Conservation (phyloP, 495 filamentous ascomycete species). For the Lasiosphaeris hirsuta region DNA sequence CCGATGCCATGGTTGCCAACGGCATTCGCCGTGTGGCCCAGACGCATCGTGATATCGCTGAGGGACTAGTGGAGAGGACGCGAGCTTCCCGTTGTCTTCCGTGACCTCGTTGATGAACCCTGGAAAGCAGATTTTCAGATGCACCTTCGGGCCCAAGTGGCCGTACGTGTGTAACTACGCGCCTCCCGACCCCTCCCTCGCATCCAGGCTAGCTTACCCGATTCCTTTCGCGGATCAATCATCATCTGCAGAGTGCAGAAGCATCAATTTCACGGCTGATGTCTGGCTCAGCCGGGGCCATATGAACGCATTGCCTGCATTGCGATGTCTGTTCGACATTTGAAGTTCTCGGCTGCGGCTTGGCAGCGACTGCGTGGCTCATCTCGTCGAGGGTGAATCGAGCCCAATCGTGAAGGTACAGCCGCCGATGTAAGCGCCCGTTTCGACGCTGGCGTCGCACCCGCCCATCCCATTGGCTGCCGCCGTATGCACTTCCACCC, state of each 20-base stretch:
- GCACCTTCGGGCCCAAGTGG: too few species aligned
- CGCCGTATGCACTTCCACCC: conserved; percentile 7
- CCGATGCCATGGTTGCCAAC: too few species aligned
- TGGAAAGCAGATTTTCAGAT: too few species aligned
- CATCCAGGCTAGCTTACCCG: too few species aligned
- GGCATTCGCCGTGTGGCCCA: too few species aligned
- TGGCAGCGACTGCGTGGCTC: conserved; percentile 12
- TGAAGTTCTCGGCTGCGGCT: neutral
- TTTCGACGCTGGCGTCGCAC: conserved; percentile 17
- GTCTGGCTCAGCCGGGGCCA: neutral
- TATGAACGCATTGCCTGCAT: conserved; percentile 10
- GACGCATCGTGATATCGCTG: too few species aligned
- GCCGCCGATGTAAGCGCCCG: conserved; percentile 33
- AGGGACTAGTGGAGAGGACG: too few species aligned
- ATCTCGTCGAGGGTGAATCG: conserved; percentile 12
- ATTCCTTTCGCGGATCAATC: neutral
- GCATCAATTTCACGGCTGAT: conserved; percentile 1
- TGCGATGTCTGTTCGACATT: neutral
- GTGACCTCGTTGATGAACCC: too few species aligned
- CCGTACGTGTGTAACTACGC: too few species aligned
- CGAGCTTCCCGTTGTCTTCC: too few species aligned
- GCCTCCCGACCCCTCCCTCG: too few species aligned
- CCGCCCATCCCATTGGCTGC: conserved; percentile 25
- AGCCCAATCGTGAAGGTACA: conserved; percentile 26
- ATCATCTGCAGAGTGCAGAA: neutral